These are phyloP conservation scores for Colletotrichum brevisporum DNA, from an alignment of 2,329 filamentous ascomycete genomes.

Conservation along the genomic window DNA sequence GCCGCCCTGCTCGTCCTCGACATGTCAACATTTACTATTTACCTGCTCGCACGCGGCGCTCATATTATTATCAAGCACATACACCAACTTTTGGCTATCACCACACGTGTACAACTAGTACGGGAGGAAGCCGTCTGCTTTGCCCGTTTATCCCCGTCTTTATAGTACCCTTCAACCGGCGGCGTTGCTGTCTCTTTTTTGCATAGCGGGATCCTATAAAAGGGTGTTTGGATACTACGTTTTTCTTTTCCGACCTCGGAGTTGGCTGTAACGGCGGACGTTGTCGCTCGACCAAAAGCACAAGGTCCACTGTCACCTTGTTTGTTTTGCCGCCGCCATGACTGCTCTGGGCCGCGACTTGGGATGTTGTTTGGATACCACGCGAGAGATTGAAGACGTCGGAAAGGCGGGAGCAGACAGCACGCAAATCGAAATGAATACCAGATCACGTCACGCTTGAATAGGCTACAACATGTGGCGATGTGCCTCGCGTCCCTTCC, in stretches of 20 bases:
- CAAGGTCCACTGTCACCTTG: too few species aligned
- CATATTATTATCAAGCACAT: neutral
- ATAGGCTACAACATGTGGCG: too few species aligned
- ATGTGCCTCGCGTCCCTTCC: too few species aligned
- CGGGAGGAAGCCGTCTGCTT: neutral
- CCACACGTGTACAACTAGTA: slow-evolving; percentile 8
- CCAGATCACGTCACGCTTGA: neutral
- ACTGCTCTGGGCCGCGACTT: too few species aligned
- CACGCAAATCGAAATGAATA: neutral
- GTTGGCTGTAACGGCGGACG: slow-evolving; percentile 17
- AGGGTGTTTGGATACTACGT: neutral
- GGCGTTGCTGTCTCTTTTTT: slow-evolving; percentile 23
- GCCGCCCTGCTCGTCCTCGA: neutral
- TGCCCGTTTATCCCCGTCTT: neutral
- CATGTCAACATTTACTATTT: neutral
- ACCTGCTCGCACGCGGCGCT: neutral
- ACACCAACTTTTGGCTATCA: neutral
- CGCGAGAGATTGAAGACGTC: neutral
- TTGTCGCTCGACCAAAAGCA: too few species aligned
- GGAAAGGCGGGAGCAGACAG: neutral
- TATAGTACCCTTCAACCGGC: neutral
- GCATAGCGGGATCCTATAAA: slow-evolving; percentile 35
- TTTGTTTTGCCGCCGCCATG: neutral
- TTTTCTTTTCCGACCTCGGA: neutral
- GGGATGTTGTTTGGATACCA: slow-evolving; percentile 8